Percentiles rank a stretch among this genome's conserved stretches.
Evolutionary conservation across 2,329 filamentous ascomycete species (phyloP).

Genomic region (Zasmidium citrigriseum): DNA sequence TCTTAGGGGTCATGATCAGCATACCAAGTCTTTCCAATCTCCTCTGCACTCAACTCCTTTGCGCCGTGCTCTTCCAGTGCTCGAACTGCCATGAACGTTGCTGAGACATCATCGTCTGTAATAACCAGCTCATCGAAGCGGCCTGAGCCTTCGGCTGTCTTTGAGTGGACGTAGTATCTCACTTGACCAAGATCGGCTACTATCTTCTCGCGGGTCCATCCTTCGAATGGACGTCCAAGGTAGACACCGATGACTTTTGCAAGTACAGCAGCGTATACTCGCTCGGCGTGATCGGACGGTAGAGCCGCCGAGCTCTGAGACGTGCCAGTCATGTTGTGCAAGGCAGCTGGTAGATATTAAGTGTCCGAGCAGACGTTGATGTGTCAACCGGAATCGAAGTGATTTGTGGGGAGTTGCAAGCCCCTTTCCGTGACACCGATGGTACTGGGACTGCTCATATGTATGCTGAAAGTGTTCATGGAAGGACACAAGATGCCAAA

Average conservation of each 20-base stretch:
- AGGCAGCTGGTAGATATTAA: too few relatives aligned
- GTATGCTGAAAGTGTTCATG: too few relatives aligned
- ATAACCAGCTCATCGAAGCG: background rate
- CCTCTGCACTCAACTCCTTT: background rate
- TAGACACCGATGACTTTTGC: background rate
- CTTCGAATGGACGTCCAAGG: slow-evolving; percentile 1
- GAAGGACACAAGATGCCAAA: too few relatives aligned
- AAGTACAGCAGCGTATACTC: background rate
- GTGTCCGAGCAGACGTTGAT: too few relatives aligned
- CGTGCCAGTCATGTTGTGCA: background rate
- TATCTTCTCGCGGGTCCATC: background rate
- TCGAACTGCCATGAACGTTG: background rate
- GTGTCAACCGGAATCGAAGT: too few relatives aligned
- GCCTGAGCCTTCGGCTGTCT: background rate
- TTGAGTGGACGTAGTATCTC: background rate
- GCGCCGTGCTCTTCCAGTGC: slow-evolving; percentile 1
- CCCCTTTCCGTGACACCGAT: too few relatives aligned
- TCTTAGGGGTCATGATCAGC: background rate
- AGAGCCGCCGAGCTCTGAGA: background rate
- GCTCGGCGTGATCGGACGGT: background rate
- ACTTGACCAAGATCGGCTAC: background rate
- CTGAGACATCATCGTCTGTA: slow-evolving; percentile 1
- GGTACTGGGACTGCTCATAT: too few relatives aligned
- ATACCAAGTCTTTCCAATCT: slow-evolving; percentile 1
- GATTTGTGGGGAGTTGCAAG: too few relatives aligned